A percentile compares a stretch with the other conserved stretches of the same genome.
Evolutionary conservation across 2,329 filamentous ascomycete genomes (phyloP).

Genomic region (Epichloe amarillans): DNA sequence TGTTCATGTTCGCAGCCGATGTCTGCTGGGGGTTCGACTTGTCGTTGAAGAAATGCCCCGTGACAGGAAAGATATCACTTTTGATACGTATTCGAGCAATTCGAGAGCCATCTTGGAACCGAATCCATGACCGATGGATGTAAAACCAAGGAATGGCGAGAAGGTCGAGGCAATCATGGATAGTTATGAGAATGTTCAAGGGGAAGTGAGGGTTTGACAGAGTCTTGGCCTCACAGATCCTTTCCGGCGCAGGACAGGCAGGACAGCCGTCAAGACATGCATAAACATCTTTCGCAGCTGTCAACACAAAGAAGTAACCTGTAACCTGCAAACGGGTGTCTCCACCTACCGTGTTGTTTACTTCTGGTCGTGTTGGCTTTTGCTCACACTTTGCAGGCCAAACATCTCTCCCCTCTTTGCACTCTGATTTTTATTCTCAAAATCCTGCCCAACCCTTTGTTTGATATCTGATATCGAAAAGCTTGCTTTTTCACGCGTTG

Average conservation of each 20-base stretch:
- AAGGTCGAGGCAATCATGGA: conserved; percentile 24
- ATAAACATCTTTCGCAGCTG: no score
- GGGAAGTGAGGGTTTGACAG: background rate
- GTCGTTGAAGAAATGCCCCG: conserved; percentile 19
- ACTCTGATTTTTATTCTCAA: no score
- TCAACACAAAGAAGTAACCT: no score
- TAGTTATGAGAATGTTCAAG: conserved; percentile 14
- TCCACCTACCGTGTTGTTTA: no score
- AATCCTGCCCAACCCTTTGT: background rate
- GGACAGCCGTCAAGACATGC: no score
- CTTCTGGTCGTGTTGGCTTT: no score
- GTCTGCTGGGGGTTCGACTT: conserved; percentile 37
- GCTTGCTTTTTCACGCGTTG: background rate
- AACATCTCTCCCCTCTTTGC: no score
- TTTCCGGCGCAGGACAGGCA: no score
- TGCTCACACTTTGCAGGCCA: no score
- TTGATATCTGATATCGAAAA: background rate
- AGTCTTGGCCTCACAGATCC: no score
- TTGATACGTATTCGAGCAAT: conserved; percentile 37
- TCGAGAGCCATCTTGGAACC: conserved; percentile 41
- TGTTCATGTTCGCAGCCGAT: conserved; percentile 34
- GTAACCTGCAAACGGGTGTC: no score
- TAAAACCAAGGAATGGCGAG: conserved; percentile 25
- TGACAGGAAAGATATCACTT: conserved; percentile 29
- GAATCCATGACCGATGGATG: conserved; percentile 30